Conservation (phyloP, 2,329 filamentous ascomycete genomes). For the Cyphellophora europaea region DNA sequence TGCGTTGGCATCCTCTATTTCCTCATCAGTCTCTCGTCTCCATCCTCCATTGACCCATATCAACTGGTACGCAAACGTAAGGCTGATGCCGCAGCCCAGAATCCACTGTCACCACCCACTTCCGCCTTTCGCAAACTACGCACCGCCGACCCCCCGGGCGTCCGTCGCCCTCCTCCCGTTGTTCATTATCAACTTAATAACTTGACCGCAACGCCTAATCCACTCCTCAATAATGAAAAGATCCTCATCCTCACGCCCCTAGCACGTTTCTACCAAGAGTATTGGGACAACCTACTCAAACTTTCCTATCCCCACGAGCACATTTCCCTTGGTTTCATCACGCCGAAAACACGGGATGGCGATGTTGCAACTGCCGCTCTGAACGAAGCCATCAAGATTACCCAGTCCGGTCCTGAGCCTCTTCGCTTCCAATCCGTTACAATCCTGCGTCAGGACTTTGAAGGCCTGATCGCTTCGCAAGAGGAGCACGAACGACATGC, state of each 20-base stretch:
- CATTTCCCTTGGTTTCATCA: constrained; percentile 91
- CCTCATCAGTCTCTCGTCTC: constrained; percentile 11
- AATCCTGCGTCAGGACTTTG: constrained; percentile 91
- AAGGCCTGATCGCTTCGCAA: constrained; percentile 70
- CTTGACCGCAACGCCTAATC: constrained; percentile 70
- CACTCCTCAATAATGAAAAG: constrained; percentile 70
- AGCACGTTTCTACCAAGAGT: constrained; percentile 83
- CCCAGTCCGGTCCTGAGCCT: constrained; percentile 71
- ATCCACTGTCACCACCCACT: constrained; percentile 64
- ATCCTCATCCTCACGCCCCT: constrained; percentile 89
- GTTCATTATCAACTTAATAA: constrained; percentile 93
- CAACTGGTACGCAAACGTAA: constrained; percentile 35
- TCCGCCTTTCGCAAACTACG: constrained; percentile 62
- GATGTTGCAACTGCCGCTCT: constrained; percentile 75
- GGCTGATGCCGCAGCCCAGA: constrained; percentile 50
- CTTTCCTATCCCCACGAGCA: constrained; percentile 87
- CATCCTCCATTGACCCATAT: constrained; percentile 8
- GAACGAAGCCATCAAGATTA: constrained; percentile 75
- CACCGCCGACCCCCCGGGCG: constrained; percentile 16
- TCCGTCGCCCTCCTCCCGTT: constrained; percentile 60
- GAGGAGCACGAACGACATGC: constrained; percentile 85
- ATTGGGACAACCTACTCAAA: constrained; percentile 87
- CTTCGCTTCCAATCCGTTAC: constrained; percentile 86
- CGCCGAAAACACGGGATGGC: constrained; percentile 86
- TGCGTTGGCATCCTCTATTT: constrained; percentile 15